Evolutionary conservation across 1,284 basidiomycete genomes (phyloP).

Genomic region (Pascua sp.): DNA sequence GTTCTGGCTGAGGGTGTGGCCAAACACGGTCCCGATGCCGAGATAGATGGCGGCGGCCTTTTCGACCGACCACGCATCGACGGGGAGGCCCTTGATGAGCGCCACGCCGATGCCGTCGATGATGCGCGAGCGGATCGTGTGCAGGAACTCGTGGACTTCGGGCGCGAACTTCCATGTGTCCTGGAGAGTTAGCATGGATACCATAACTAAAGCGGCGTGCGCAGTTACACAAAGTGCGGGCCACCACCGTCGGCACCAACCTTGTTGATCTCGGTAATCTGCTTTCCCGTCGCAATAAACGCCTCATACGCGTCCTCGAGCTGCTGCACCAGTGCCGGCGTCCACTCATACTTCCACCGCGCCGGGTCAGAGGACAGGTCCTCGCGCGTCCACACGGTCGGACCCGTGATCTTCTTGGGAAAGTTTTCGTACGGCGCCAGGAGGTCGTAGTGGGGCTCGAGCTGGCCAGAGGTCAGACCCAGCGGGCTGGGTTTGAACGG

Average conservation of each 20-base stretch:
- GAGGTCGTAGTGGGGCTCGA: conserved; percentile 23
- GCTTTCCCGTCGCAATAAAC: conserved; percentile 25
- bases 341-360: conserved; percentile 32
- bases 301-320: conserved; percentile 30
- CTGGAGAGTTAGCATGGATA: conserved; percentile 8
- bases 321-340: conserved; percentile 28
- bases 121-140: conserved; percentile 25
- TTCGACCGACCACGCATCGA: conserved; percentile 41
- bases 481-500: not conserved
- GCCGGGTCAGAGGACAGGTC: conserved; percentile 26
- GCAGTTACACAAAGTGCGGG: too few species aligned
- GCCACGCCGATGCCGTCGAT: conserved; percentile 45
- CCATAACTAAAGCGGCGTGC: conserved; percentile 5
- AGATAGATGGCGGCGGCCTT: conserved; percentile 49
- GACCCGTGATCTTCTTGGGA: conserved; percentile 42
- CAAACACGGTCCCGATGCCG: conserved; percentile 47
- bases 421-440: conserved; percentile 40
- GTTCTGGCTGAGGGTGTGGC: conserved; percentile 45
- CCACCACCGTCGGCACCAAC: conserved; percentile 10
- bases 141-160: conserved; percentile 17
- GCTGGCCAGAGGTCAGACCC: conserved; percentile 32
- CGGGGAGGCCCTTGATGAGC: conserved; percentile 49
- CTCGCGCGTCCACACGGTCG: conserved; percentile 37
- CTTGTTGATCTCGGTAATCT: conserved; percentile 29
- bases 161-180: conserved; percentile 13